Evolutionary conservation across 2,329 filamentous ascomycete species (phyloP), one percentile per base, ranked within the genome.

Genomic region (Elsinoe batatas): DNA sequence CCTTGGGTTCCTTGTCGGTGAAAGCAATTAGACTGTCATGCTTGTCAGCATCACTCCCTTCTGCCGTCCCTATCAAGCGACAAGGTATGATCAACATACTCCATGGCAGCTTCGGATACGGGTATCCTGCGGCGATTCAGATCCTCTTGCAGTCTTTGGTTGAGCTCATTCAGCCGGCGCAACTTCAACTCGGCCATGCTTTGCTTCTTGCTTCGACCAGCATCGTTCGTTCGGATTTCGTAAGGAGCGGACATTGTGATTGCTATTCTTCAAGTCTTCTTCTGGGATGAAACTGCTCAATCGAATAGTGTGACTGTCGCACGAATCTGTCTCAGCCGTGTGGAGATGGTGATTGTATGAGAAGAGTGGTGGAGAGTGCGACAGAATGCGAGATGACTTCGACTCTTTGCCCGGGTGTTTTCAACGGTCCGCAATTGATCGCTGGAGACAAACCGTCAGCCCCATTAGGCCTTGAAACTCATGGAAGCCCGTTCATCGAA

Each of bases 161-260:
- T 98, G 67, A 98, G 82, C 77, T 98, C 93, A 59, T 91, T 97
- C 73, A 98, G 79, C 62, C 93, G 87, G 67, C 93, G 85, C 67
- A 97, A 83, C 80, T 98, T 98, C 62, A 98, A 82, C 72, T 98
- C 93, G 64, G 91, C 91, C 88, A 98, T 97, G 71, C 89, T 95
- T 77, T 97, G 93, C 79, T 96, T 96, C 78, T 94, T 97, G 78
- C 91, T 95, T 80, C 81, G 83, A 64, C 79, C 76, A 68, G 83
- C 81, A 63, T 81, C 80, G 62, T 80, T 82, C 58, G 78, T 78
- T 70, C 82, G 80, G 64, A 83, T 76, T 69, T 84, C 82, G 72
- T 85, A 85, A 58, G 81, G 76, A 61, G 79, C 69, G 65, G 80
- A 77, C 79, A 82, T 83, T 49, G 53, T 55, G 35, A 53, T 50